These are phyloP conservation scores for Solanum sejunctum DNA, from an alignment of 257 asterid species.

Conservation along the genomic window DNA sequence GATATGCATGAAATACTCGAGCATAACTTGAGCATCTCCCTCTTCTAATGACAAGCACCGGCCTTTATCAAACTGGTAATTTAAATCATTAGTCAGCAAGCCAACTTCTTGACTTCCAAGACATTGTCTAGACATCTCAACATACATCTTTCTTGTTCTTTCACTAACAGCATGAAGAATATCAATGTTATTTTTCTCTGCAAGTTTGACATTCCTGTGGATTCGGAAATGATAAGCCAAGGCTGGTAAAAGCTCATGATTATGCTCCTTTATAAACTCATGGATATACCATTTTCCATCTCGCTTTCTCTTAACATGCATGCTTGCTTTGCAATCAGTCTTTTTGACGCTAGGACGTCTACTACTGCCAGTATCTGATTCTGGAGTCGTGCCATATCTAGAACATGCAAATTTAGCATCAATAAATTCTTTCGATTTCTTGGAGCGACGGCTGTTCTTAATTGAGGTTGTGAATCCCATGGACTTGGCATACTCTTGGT, in stretches of 20 bases:
- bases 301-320: constrained; percentile 86
- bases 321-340: constrained; percentile 94
- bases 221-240: constrained; percentile 89
- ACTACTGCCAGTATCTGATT: constrained; percentile 61
- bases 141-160: constrained; percentile 89
- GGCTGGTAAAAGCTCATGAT: constrained; percentile 96
- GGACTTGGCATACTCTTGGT: constrained; percentile 94
- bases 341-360: constrained; percentile 74
- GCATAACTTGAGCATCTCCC: constrained; percentile 76
- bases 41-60: constrained; percentile 61
- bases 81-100: constrained; percentile 30
- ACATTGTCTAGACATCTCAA: constrained; percentile 82
- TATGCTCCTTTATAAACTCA: constrained; percentile 81
- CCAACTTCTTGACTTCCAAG: constrained; percentile 28
- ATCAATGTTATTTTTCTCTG: constrained; percentile 85
- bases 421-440: constrained; percentile 87
- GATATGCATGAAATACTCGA: constrained; percentile 67
- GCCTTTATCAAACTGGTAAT: constrained; percentile 49
- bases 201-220: constrained; percentile 74
- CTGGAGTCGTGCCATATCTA: constrained; percentile 88
- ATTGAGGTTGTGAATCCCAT: constrained; percentile 99
- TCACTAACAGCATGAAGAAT: constrained; percentile 91
- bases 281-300: constrained; percentile 94
- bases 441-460: constrained; percentile 91
- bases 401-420: constrained; percentile 97